Evolutionary conservation across 179 eudicot species (phyloP).

Genomic region (Pouteria campechiana): DNA sequence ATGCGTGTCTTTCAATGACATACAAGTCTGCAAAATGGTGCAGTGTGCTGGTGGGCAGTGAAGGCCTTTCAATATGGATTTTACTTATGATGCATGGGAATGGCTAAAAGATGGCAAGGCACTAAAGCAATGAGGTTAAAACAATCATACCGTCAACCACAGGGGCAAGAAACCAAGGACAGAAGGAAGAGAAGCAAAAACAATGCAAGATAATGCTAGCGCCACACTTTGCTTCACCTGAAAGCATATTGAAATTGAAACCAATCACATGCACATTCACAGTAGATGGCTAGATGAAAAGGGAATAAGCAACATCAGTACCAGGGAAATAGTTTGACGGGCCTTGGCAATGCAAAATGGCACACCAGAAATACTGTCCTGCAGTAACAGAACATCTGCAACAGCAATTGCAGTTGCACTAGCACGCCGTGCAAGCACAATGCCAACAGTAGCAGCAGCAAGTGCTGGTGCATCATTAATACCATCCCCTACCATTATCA

Average conservation of each 20-base stretch:
- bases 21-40: too few species aligned
- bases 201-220: constrained; percentile 76
- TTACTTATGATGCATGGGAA: too few species aligned
- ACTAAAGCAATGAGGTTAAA: background rate
- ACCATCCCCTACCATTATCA: constrained; percentile 98
- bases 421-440: constrained; percentile 90
- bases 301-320: constrained; percentile 13
- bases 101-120: too few species aligned
- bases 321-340: constrained; percentile 79
- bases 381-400: constrained; percentile 81
- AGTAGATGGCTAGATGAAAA: background rate
- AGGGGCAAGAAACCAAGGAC: constrained; percentile 84
- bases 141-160: constrained; percentile 77
- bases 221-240: constrained; percentile 97
- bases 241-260: constrained; percentile 3
- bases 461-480: constrained; percentile 98
- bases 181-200: constrained; percentile 85
- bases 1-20: too few species aligned
- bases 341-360: constrained; percentile 90
- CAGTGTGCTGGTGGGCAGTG: too few species aligned
- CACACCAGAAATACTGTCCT: constrained; percentile 85
- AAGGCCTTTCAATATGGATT: too few species aligned
- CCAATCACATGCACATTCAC: background rate
- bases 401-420: constrained; percentile 94
- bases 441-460: constrained; percentile 94